Evolutionary conservation across 352 stramenopile genomes (phyloP), one percentile per base, ranked within the genome.

Genomic region (Pythium monospermum): DNA sequence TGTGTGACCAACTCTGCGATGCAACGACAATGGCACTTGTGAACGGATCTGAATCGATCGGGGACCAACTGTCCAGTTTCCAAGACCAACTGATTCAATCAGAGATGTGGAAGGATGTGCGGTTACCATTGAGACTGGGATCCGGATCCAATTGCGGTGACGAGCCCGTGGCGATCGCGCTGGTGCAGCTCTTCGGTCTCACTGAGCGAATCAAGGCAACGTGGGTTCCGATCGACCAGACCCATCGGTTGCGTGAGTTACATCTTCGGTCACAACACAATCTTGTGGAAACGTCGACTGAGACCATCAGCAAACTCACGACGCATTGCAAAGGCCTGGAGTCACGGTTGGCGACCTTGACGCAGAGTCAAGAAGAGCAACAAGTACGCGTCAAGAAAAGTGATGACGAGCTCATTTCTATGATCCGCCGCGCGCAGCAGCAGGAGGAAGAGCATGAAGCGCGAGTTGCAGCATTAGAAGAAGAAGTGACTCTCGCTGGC

Each of bases 1-100:
- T 85, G 4, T 85, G 71, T 42, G 70, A 77, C 32, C 72, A 83
- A 38, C 68, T 87, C 33, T 69, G 71, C 18, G 40, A 25, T 8
- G 52, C 42, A 44, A 53, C 57, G 12, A 68, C 30, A 19, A 66
- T 35, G 53, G 59, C 46, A 52, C 58, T 44, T 51, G 57, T 54
- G 18, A 64, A 49, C 23, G 44, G 16, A 48, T 59, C 32, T 25
- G 69, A 47, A 11, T 63, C 49, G 43, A 76, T 87, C 1, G 52
- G 64, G n/a, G 61, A 67, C 23, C 71, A 84, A 21, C 55, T 84
- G 10, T 44, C 81, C 8, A 62, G 57, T 10, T 81, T 82, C 23
- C 53, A 67, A 16, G 40, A 54, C 5, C 64, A 77, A 16, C 35
- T 83, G 0, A 68, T 49, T 4, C 57, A 65, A 16, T 38, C 68